A percentile compares a stretch with the other conserved stretches of the same genome.
phyloP scores from a whole-genome alignment of 2,329 filamentous ascomycete species.

The Ascochyta viciae-villosae region DNA sequence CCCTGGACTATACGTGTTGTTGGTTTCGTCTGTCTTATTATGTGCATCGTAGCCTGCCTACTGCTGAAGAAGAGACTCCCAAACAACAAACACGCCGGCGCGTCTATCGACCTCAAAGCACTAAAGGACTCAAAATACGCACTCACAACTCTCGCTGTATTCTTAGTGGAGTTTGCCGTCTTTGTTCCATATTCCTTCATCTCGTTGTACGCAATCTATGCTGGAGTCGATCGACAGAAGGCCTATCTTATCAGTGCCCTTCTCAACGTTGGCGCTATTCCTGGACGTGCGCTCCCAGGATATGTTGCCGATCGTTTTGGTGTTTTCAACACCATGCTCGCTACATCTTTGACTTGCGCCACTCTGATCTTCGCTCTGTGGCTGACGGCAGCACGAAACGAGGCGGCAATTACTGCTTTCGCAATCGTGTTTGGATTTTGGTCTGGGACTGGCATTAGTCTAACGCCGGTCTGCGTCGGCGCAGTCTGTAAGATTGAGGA shows the following conservation, averaged over 20 bases:
- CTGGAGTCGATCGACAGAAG: constrained; percentile 20
- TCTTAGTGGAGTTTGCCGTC: constrained; percentile 66
- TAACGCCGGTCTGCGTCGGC: constrained; percentile 69
- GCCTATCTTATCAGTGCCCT: constrained; percentile 52
- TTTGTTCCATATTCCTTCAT: constrained; percentile 64
- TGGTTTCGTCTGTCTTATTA: constrained; percentile 63
- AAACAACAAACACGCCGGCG: constrained; percentile 45
- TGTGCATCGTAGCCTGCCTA: constrained; percentile 24
- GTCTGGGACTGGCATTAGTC: constrained; percentile 69
- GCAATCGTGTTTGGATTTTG: constrained; percentile 71
- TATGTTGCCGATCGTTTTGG: constrained; percentile 61
- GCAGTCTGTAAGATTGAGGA: constrained; percentile 73
- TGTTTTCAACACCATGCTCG: constrained; percentile 60
- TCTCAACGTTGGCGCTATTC: constrained; percentile 55
- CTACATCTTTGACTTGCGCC: constrained; percentile 52
- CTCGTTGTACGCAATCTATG: constrained; percentile 54
- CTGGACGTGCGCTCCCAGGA: constrained; percentile 63
- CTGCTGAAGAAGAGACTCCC: constrained; percentile 59
- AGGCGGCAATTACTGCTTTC: constrained; percentile 66
- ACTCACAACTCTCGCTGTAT: constrained; percentile 30
- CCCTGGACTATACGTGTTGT: constrained; percentile 67
- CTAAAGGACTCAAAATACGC: constrained; percentile 32
- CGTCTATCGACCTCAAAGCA: constrained; percentile 45
- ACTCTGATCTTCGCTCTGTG: constrained; percentile 62
- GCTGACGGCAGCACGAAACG: constrained; percentile 57